phyloP scores from a whole-genome alignment of 2,329 filamentous ascomycete species.

The Xylariaceae sp. region DNA sequence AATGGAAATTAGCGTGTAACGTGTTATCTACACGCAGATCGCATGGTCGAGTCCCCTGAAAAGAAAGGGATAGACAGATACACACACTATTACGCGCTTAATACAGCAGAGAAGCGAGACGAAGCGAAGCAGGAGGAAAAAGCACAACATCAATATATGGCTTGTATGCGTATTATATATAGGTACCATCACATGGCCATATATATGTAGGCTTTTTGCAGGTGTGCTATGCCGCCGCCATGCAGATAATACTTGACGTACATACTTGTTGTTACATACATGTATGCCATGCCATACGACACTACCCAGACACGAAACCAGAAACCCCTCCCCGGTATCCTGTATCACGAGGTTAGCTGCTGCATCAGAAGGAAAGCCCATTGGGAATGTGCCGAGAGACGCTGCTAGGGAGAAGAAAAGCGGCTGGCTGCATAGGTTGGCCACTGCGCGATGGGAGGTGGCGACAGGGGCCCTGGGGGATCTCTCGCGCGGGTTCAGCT shows the following conservation, averaged over 20 bases:
- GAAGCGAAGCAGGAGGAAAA: constrained; percentile 1
- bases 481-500: constrained; percentile 6
- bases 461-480: constrained; percentile 5
- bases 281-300: neutral
- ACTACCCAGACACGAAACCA: no score
- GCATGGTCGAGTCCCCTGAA: neutral
- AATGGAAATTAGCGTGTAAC: constrained; percentile 3
- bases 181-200: neutral
- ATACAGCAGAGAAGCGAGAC: constrained; percentile 4
- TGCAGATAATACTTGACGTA: constrained; percentile 3
- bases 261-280: neutral
- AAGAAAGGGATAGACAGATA: neutral
- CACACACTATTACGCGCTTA: neutral
- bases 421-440: constrained; percentile 12
- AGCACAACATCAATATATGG: neutral
- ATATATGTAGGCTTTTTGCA: constrained; percentile 3
- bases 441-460: constrained; percentile 11
- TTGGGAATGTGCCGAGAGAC: neutral
- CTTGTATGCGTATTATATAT: neutral
- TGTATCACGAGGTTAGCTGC: constrained; percentile 3
- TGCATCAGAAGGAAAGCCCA: neutral
- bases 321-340: neutral
- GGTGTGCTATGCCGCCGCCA: constrained; percentile 7
- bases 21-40: neutral
- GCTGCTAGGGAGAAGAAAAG: neutral